Base-by-base conservation (phyloP, 306 rosid species). In the Trichosanthes truncata region DNA sequence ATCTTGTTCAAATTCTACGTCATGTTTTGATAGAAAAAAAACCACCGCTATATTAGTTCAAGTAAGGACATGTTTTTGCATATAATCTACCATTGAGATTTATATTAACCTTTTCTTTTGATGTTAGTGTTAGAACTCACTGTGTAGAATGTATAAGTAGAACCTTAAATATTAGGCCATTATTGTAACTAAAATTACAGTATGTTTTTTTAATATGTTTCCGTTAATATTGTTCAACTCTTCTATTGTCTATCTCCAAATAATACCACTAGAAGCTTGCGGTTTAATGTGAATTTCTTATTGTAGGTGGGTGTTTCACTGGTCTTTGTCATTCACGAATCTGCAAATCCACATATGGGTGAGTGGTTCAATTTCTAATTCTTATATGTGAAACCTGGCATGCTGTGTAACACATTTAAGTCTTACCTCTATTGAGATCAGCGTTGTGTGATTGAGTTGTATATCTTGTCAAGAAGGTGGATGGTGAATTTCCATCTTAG, bases 291-390 rank as follows among this genome's bases (percentile, higher is more conserved):
- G 72, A 66, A 72, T 82, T 71, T 87, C 81, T 35, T 82, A 86
- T 78, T 84, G 79, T 80, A 95, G 97, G 99, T 91, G 85, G 96
- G 99, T 72, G 89, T 83, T 78, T 89, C 99, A 3, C 99, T 95
- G 80, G 99, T 91, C 75, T 95, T 95, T 88, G 99, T 95, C 82
- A 93, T 91, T 84, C 93, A 93, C 46, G 99, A 95, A 87, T 95
- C 99, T 57, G 97, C 99, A 55, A 95, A 95, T 82, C 99, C 97
- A 71, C 99, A 95, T 85, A 86, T 95, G 84, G 99, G 99, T 93
- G 85, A 87, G 93, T 83, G 46, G 73, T 78, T 31, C 81, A 48
- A 5, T 74, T 33, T 74, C 60, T 18, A 73, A 51, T 74, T 29
- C 63, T 46, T 20, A 15, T 7, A 49, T 25, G 35, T 48, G 59